phyloP scores from a whole-genome alignment of 768 basidiomycete genomes.

The Boletus coccyginus region DNA sequence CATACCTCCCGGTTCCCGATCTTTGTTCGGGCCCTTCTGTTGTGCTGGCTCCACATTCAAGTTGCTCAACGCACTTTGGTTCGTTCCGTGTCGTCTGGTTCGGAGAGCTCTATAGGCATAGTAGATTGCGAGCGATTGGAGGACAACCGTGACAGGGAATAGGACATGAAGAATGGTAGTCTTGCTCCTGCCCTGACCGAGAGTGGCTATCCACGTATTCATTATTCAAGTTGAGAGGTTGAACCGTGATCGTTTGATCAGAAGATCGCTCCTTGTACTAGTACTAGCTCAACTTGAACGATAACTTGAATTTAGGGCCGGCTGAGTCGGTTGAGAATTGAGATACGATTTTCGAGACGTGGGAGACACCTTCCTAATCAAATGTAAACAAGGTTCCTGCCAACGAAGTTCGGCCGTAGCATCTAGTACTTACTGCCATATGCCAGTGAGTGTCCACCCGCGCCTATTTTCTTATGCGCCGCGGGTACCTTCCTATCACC shows the following conservation, averaged over 20 bases:
- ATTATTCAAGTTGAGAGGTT: background rate
- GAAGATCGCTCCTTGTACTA: background rate
- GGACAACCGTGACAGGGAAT: constrained; percentile 5
- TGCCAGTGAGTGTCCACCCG: too few species aligned
- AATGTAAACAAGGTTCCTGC: too few species aligned
- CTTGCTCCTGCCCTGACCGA: background rate
- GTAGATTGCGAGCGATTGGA: constrained; percentile 18
- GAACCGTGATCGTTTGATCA: background rate
- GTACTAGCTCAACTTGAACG: too few species aligned
- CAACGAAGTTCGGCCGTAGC: too few species aligned
- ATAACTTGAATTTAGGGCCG: too few species aligned
- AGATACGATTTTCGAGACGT: too few species aligned
- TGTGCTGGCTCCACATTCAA: background rate
- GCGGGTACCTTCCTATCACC: too few species aligned
- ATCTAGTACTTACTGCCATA: too few species aligned
- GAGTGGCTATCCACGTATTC: constrained; percentile 8
- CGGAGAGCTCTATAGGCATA: constrained; percentile 10
- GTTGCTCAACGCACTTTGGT: background rate
- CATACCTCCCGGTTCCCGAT: constrained; percentile 29
- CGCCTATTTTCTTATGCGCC: too few species aligned
- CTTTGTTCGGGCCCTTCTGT: constrained; percentile 13
- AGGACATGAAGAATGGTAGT: background rate
- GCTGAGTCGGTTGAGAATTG: too few species aligned
- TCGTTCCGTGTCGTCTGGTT: background rate
- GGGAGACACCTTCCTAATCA: too few species aligned